Evolutionary conservation across 1,139 yeast genomes (phyloP).

Genomic region (Arxiozyma telluris): DNA sequence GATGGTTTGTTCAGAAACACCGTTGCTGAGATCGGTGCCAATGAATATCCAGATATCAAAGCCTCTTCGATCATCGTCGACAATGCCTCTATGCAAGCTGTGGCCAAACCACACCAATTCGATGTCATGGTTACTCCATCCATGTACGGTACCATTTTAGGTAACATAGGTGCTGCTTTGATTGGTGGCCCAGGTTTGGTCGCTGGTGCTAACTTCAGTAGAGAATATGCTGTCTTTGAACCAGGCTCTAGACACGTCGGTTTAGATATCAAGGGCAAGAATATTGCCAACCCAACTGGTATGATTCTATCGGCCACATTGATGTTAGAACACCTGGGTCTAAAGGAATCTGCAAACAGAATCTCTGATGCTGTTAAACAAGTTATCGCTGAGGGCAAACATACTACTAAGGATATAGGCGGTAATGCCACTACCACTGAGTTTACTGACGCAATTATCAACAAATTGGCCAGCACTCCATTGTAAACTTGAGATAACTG

Average conservation of each 20-base stretch:
- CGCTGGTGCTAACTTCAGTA: slow-evolving; percentile 97
- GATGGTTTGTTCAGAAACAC: slow-evolving; percentile 97
- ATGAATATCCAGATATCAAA: slow-evolving; percentile 76
- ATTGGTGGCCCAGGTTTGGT: slow-evolving; percentile 99
- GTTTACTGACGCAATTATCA: slow-evolving; percentile 48
- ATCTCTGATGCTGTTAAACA: slow-evolving; percentile 83
- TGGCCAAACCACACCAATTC: slow-evolving; percentile 93
- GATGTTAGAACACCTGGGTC: slow-evolving; percentile 91
- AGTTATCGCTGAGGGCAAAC: slow-evolving; percentile 80
- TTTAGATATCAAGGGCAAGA: slow-evolving; percentile 87
- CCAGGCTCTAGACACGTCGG: slow-evolving; percentile 99
- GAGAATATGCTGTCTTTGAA: slow-evolving; percentile 96
- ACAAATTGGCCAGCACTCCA: slow-evolving; percentile 16
- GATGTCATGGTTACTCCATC: slow-evolving; percentile 97
- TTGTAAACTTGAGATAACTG: background rate
- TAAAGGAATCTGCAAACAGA: slow-evolving; percentile 73
- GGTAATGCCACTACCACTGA: slow-evolving; percentile 85
- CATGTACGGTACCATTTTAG: slow-evolving; percentile 93
- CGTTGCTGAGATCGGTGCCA: slow-evolving; percentile 75
- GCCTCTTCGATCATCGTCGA: slow-evolving; percentile 94
- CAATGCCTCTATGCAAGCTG: slow-evolving; percentile 99
- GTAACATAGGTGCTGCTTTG: slow-evolving; percentile 97
- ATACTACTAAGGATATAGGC: slow-evolving; percentile 79
- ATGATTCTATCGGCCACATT: slow-evolving; percentile 85
- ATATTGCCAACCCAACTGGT: slow-evolving; percentile 97